A percentile compares a stretch with the other conserved stretches of the same genome.
These are phyloP conservation scores for Candida nanaspora DNA, from an alignment of 805 yeast genomes.

Conservation along the genomic window DNA sequence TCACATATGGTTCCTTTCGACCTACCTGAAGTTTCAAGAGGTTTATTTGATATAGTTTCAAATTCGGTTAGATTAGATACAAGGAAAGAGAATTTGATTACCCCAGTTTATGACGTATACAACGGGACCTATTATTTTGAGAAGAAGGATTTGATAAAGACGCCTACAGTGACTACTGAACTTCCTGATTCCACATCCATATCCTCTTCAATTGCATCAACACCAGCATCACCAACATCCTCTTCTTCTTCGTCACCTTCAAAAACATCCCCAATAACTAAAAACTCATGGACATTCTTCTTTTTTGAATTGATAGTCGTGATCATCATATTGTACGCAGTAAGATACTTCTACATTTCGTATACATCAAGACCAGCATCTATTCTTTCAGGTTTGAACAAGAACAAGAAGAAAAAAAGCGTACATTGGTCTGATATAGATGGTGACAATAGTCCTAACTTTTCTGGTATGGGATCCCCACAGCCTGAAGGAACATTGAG, in stretches of 20 bases:
- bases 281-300: slow-evolving; percentile 7
- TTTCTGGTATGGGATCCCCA: not conserved
- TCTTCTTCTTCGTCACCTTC: not conserved
- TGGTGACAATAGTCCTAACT: not conserved
- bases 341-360: slow-evolving; percentile 18
- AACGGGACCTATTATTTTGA: slow-evolving; percentile 7
- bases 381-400: slow-evolving; percentile 3
- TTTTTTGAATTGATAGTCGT: slow-evolving; percentile 16
- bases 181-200: not conserved
- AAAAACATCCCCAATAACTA: not conserved
- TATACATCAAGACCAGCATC: slow-evolving; percentile 13
- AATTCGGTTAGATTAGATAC: slow-evolving; percentile 20
- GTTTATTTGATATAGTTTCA: slow-evolving; percentile 50
- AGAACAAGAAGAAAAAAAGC: slow-evolving; percentile 21
- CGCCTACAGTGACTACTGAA: not conserved
- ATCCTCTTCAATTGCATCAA: not conserved
- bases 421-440: slow-evolving; percentile 26
- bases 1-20: slow-evolving; percentile 96
- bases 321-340: slow-evolving; percentile 12
- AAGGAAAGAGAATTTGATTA: slow-evolving; percentile 11
- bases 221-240: not conserved
- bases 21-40: slow-evolving; percentile 59
- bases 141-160: not conserved
- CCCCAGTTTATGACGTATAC: slow-evolving; percentile 21
- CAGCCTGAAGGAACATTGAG: slow-evolving; percentile 5